Evolutionary conservation across 1,284 basidiomycete species (phyloP).

Genomic region (Moesziomyces sp.): DNA sequence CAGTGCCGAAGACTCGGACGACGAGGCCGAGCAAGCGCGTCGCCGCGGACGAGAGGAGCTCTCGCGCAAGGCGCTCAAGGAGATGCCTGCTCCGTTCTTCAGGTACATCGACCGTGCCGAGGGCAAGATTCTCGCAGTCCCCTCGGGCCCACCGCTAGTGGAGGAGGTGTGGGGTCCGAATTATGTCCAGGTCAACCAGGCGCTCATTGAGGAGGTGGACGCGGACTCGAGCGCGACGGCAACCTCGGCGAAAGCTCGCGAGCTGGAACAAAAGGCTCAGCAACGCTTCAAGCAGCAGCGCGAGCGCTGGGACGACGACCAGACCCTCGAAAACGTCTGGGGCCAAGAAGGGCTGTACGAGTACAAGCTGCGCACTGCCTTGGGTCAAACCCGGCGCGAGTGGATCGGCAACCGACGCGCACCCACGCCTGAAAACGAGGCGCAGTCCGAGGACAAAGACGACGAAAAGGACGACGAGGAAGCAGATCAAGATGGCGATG

Average conservation of each 20-base stretch:
- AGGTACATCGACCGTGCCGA: constrained; percentile 26
- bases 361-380: constrained; percentile 28
- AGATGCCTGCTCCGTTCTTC: constrained; percentile 39
- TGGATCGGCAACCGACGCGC: constrained; percentile 31
- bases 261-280: constrained; percentile 10
- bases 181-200: constrained; percentile 22
- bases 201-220: constrained; percentile 28
- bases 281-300: constrained; percentile 18
- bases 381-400: constrained; percentile 29
- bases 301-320: constrained; percentile 23
- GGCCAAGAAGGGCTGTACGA: constrained; percentile 46
- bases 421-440: constrained; percentile 18
- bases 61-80: constrained; percentile 35
- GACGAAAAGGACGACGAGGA: constrained; percentile 6
- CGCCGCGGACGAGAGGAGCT: constrained; percentile 27
- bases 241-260: constrained; percentile 6
- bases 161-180: constrained; percentile 17
- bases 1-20: constrained; percentile 26
- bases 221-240: background rate
- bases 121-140: constrained; percentile 30
- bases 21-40: constrained; percentile 19
- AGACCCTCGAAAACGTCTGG: constrained; percentile 27
- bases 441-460: constrained; percentile 5
- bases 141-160: constrained; percentile 17
- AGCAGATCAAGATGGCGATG: constrained; percentile 3